A percentile compares a stretch with the other conserved stretches of the same genome.
Conservation (phyloP, 75 land plant species). For the Selaginella moellendorffii region DNA sequence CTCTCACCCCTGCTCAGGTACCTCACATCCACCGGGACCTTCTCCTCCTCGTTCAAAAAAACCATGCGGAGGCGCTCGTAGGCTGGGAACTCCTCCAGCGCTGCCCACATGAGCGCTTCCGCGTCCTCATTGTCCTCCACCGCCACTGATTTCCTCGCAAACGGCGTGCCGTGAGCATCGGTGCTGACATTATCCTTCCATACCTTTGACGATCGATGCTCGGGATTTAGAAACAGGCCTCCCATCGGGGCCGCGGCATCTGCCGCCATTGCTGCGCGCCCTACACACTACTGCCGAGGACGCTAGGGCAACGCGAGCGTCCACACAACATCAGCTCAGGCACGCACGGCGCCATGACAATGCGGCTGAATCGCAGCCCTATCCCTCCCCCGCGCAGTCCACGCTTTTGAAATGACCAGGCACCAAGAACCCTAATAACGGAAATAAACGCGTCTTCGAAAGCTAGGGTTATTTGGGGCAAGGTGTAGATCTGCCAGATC, state of each 20-base stretch:
- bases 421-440: too few relatives aligned
- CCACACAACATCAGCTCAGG: too few relatives aligned
- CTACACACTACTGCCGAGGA: too few relatives aligned
- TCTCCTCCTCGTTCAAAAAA: slow-evolving; percentile 11
- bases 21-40: slow-evolving; percentile 28
- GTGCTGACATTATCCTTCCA: background rate
- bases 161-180: background rate
- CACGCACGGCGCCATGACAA: too few relatives aligned
- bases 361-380: too few relatives aligned
- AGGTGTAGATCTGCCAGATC: background rate
- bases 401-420: too few relatives aligned
- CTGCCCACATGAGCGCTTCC: slow-evolving; percentile 32
- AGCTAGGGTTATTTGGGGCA: too few relatives aligned
- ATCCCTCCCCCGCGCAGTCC: too few relatives aligned
- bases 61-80: slow-evolving; percentile 20
- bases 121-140: slow-evolving; percentile 21
- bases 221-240: background rate
- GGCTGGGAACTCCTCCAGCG: slow-evolving; percentile 32
- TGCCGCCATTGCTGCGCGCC: slow-evolving; percentile 2
- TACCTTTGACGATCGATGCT: background rate
- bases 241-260: background rate
- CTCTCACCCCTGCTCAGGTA: slow-evolving; percentile 32
- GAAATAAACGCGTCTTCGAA: too few relatives aligned
- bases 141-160: background rate
- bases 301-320: too few relatives aligned